These are phyloP conservation scores for Lasiodiplodia sp. DNA, from an alignment of 2,329 filamentous ascomycete species.

Conservation along the genomic window DNA sequence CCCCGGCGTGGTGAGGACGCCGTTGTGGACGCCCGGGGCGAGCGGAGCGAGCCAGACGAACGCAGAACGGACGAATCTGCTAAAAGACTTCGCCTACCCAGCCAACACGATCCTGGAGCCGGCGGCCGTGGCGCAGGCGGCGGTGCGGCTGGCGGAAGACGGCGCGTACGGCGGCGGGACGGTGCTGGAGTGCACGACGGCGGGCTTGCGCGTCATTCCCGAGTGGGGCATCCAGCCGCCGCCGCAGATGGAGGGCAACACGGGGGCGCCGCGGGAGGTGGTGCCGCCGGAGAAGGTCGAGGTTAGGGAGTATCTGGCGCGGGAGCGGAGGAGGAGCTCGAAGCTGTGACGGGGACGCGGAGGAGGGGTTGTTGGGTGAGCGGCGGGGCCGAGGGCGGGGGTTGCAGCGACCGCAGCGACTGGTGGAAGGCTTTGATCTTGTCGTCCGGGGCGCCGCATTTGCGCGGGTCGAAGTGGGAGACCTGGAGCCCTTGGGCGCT, in stretches of 20 bases:
- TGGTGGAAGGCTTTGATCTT: background rate
- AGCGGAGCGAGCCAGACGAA: too few relatives aligned
- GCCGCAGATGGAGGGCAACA: background rate
- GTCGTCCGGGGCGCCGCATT: background rate
- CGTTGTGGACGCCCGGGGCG: background rate
- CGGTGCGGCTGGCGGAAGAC: background rate
- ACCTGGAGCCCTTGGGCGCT: background rate
- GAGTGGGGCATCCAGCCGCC: constrained; percentile 1
- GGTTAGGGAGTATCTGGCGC: background rate
- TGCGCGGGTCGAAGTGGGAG: background rate
- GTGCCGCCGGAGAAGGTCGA: constrained; percentile 2
- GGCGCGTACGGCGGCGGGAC: constrained; percentile 2
- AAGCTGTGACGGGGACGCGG: background rate
- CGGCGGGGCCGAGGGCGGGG: too few relatives aligned
- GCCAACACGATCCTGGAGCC: background rate
- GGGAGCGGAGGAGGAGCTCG: background rate
- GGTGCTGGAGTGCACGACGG: constrained; percentile 12
- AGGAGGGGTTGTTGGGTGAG: too few relatives aligned
- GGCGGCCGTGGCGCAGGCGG: background rate
- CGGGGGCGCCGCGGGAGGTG: background rate
- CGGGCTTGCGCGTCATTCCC: constrained; percentile 5
- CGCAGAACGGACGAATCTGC: background rate
- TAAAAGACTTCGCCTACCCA: background rate
- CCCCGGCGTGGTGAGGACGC: constrained; percentile 18
- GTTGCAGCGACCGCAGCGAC: background rate